Evolutionary conservation across 2,329 filamentous ascomycete genomes (phyloP).

Genomic region (Salinomyces thailandicus): DNA sequence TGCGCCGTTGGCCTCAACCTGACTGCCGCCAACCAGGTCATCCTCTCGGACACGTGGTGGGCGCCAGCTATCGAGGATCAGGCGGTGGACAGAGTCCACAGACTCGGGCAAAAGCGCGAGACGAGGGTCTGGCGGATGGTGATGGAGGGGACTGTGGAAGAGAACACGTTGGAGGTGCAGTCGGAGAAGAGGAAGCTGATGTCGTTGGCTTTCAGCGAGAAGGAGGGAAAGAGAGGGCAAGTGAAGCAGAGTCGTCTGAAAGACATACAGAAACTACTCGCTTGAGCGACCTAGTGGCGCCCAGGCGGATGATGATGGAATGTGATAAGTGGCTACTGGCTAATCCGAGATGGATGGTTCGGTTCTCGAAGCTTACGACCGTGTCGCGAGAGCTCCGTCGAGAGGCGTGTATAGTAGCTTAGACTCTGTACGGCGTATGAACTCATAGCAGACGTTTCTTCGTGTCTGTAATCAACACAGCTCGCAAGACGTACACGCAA

Average conservation of each 20-base stretch:
- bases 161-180: slow-evolving; percentile 69
- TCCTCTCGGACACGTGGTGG: slow-evolving; percentile 79
- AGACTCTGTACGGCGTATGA: too few species aligned
- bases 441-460: too few species aligned
- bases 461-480: too few species aligned
- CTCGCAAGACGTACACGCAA: too few species aligned
- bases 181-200: slow-evolving; percentile 68
- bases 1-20: slow-evolving; percentile 81
- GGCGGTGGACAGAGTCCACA: slow-evolving; percentile 77
- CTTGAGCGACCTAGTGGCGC: slow-evolving; percentile 1
- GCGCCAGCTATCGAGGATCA: slow-evolving; percentile 88
- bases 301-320: too few species aligned
- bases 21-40: slow-evolving; percentile 74
- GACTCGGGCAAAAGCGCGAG: slow-evolving; percentile 68
- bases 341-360: too few species aligned
- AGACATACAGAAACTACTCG: slow-evolving; percentile 36
- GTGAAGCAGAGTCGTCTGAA: slow-evolving; percentile 39
- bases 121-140: slow-evolving; percentile 74
- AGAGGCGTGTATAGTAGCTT: too few species aligned
- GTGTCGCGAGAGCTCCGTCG: too few species aligned
- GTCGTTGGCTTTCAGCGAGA: slow-evolving; percentile 69
- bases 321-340: too few species aligned
- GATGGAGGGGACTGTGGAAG: slow-evolving; percentile 71
- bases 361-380: too few species aligned
- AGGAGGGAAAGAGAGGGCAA: slow-evolving; percentile 41